Base-by-base conservation (phyloP, 306 rosid genomes). In the Prunus mongolica region DNA sequence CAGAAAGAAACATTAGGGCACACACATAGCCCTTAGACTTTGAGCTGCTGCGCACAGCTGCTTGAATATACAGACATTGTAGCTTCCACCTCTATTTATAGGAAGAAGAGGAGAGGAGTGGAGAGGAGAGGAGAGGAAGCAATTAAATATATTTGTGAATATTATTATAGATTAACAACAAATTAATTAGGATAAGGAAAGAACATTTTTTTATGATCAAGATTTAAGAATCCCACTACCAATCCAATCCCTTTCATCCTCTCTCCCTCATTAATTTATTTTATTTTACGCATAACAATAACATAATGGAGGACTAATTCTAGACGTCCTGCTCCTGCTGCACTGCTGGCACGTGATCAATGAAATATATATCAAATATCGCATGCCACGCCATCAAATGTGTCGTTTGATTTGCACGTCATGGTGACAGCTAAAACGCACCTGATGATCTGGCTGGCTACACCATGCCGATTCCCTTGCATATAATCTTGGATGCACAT, bases 1-100 rank as follows among this genome's bases (percentile, higher is more conserved):
- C 90, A 87, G 78, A 83, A 61, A 24, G 8, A 25, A 11, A 19
- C 13, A 34, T 34, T 34, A 30, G 32, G 32, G 32, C 32, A 30
- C 32, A 30, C 32, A 34, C 41, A 34, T 34, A 34, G 41, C 41
- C 41, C 41, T 34, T 5, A 5, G 8, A 34, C 41, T 34, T 5
- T 34, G 6, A 12, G 14, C 16, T 50, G 55, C 55, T 14, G 51
- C 2, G 51, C 13, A 47, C 51, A 47, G 51, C 51, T 47, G 15
- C 51, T 47, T 47, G 19, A n/a, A 55, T 55, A n/a, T 51, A 16
- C n/a, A 15, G 27, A 55, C 14, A 55, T 55, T 55, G 61, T 3
- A 55, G 30, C 30, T 57, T 58, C 64, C 30, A 24, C 74, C 51
- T n/a, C 67, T 58, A 72, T 58, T 22, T 72, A 72, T 72, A 72